Conservation (phyloP, 257 asterid genomes). For the Rubia yunnanensis region DNA sequence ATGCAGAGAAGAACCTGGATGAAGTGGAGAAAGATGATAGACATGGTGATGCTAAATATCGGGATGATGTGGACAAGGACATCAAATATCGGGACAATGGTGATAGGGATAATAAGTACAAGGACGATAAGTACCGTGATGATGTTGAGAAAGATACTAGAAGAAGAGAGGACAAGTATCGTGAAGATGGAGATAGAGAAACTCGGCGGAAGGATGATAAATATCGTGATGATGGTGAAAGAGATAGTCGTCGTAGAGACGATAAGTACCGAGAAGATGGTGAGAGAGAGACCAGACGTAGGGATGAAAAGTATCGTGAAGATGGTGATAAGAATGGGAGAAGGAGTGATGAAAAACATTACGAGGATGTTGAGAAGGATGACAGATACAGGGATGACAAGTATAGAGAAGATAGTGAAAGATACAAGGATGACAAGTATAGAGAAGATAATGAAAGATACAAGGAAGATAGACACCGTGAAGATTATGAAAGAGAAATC, state of each 20-base stretch:
- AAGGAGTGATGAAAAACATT: slow-evolving; percentile 24
- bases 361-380: slow-evolving; percentile 31
- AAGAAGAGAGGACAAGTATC: slow-evolving; percentile 36
- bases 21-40: slow-evolving; percentile 56
- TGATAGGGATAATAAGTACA: slow-evolving; percentile 43
- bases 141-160: slow-evolving; percentile 47
- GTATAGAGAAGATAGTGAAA: slow-evolving; percentile 54
- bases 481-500: no score
- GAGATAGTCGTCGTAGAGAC: slow-evolving; percentile 46
- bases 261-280: slow-evolving; percentile 59
- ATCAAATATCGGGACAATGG: slow-evolving; percentile 50
- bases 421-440: slow-evolving; percentile 51
- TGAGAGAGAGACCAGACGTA: slow-evolving; percentile 37
- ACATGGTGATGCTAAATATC: slow-evolving; percentile 48
- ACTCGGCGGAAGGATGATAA: slow-evolving; percentile 50
- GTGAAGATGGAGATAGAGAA: slow-evolving; percentile 47
- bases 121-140: slow-evolving; percentile 52
- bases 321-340: slow-evolving; percentile 48
- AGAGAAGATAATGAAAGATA: slow-evolving; percentile 30
- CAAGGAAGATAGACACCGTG: no score
- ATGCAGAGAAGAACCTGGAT: slow-evolving; percentile 49
- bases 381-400: slow-evolving; percentile 56
- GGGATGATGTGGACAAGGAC: slow-evolving; percentile 51
- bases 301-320: slow-evolving; percentile 49
- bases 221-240: slow-evolving; percentile 44